Conservation (phyloP, 768 basidiomycete genomes). For the Royoungia palumana region DNA sequence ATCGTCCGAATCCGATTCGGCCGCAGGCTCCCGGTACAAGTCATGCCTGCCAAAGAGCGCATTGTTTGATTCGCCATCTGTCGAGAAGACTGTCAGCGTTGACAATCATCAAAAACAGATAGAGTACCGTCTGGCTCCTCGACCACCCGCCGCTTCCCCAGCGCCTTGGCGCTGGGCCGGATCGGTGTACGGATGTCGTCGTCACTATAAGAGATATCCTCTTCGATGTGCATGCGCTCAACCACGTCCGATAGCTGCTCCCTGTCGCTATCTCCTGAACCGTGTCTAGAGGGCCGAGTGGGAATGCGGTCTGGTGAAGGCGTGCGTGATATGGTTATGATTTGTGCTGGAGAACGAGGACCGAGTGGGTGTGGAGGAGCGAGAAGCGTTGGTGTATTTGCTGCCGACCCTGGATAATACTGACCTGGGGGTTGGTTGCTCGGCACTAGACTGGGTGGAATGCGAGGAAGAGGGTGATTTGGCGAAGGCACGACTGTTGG, state of each 20-base stretch:
- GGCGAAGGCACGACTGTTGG: slow-evolving; percentile 30
- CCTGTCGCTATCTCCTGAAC: slow-evolving; percentile 23
- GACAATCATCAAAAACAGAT: not conserved
- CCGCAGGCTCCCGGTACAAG: slow-evolving; percentile 29
- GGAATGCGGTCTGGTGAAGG: slow-evolving; percentile 59
- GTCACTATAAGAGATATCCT: slow-evolving; percentile 23
- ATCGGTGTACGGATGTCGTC: slow-evolving; percentile 38
- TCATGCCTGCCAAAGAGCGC: slow-evolving; percentile 46
- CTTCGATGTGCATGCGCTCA: slow-evolving; percentile 28
- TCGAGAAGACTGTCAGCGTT: not conserved
- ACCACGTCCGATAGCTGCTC: slow-evolving; percentile 26
- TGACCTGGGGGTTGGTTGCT: slow-evolving; percentile 14
- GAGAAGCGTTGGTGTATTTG: slow-evolving; percentile 37
- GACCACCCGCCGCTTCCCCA: slow-evolving; percentile 75
- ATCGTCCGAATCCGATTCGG: slow-evolving; percentile 54
- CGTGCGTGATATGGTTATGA: slow-evolving; percentile 52
- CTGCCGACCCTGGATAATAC: slow-evolving; percentile 23
- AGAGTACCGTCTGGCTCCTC: slow-evolving; percentile 45
- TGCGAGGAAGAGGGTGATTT: slow-evolving; percentile 39
- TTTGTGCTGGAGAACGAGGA: slow-evolving; percentile 59
- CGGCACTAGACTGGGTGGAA: slow-evolving; percentile 29
- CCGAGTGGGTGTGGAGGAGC: slow-evolving; percentile 73
- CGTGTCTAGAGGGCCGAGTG: slow-evolving; percentile 15
- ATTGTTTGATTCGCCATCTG: slow-evolving; percentile 54
- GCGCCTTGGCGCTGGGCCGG: slow-evolving; percentile 80